Conservation (phyloP, 495 filamentous ascomycete species). For the Penicillium roqueforti region DNA sequence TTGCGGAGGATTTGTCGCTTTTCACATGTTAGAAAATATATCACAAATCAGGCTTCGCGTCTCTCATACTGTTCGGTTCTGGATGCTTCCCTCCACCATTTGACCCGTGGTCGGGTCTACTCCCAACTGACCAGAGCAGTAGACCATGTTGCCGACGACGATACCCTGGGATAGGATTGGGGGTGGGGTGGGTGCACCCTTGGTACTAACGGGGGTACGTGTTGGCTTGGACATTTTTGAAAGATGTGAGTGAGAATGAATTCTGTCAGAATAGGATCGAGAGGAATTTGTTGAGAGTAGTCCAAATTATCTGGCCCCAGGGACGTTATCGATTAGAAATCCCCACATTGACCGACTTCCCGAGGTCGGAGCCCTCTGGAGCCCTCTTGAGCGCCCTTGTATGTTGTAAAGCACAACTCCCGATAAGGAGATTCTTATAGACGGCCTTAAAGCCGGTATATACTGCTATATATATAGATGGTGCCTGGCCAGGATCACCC, state of each 20-base stretch:
- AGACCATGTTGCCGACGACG: slow-evolving; percentile 40
- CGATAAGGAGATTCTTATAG: too few relatives aligned
- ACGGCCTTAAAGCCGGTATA: too few relatives aligned
- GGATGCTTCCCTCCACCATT: slow-evolving; percentile 50
- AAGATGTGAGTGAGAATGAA: slow-evolving; percentile 1
- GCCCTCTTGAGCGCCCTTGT: too few relatives aligned
- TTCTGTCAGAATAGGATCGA: not conserved
- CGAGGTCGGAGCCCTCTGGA: not conserved
- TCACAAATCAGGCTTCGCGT: not conserved
- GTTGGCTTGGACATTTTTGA: slow-evolving; percentile 15
- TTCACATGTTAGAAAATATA: not conserved
- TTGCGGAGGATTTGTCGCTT: slow-evolving; percentile 55
- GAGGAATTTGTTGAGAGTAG: not conserved
- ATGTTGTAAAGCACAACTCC: too few relatives aligned
- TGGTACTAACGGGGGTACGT: slow-evolving; percentile 28
- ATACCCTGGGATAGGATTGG: slow-evolving; percentile 46
- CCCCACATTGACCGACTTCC: not conserved
- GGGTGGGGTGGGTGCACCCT: slow-evolving; percentile 36
- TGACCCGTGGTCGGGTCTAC: slow-evolving; percentile 46
- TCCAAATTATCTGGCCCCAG: not conserved
- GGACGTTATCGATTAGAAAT: too few relatives aligned
- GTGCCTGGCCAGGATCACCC: not conserved
- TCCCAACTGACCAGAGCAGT: slow-evolving; percentile 48
- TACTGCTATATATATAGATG: not conserved
- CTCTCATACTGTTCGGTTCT: slow-evolving; percentile 48